Percentiles rank a stretch among this genome's conserved stretches.
Evolutionary conservation across 305 asterid species (phyloP).

Genomic region (Fraxinus nigra): DNA sequence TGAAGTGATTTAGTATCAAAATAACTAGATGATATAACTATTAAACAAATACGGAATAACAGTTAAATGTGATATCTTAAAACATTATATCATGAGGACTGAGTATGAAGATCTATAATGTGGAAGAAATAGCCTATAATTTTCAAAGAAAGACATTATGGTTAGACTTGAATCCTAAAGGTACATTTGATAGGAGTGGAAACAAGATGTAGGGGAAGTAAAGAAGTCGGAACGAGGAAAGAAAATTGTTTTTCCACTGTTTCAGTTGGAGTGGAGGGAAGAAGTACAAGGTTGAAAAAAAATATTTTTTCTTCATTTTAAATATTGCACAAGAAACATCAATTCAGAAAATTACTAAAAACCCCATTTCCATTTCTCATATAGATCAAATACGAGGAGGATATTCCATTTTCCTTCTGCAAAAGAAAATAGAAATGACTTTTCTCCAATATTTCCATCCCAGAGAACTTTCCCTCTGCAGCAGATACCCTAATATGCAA

Average conservation of each 20-base stretch:
- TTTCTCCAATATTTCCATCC: background rate
- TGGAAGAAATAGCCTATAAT: background rate
- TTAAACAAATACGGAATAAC: background rate
- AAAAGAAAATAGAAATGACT: background rate
- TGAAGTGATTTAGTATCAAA: slow-evolving; percentile 2
- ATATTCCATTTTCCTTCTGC: background rate
- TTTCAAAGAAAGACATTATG: background rate
- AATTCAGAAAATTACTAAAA: background rate
- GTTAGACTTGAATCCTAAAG: background rate
- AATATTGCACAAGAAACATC: background rate
- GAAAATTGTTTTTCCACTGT: background rate
- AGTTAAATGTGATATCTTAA: background rate
- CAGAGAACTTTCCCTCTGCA: background rate
- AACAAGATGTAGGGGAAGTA: background rate
- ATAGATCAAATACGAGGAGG: background rate
- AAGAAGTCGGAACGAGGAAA: background rate
- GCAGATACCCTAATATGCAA: background rate
- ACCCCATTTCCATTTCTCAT: background rate
- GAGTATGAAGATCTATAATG: background rate
- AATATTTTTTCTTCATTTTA: background rate
- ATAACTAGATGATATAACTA: background rate
- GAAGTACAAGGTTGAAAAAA: background rate
- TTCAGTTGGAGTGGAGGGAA: background rate
- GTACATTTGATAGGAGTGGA: background rate
- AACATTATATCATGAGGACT: background rate